phyloP scores from a whole-genome alignment of 2,329 filamentous ascomycete genomes.

The Colletotrichum lini region DNA sequence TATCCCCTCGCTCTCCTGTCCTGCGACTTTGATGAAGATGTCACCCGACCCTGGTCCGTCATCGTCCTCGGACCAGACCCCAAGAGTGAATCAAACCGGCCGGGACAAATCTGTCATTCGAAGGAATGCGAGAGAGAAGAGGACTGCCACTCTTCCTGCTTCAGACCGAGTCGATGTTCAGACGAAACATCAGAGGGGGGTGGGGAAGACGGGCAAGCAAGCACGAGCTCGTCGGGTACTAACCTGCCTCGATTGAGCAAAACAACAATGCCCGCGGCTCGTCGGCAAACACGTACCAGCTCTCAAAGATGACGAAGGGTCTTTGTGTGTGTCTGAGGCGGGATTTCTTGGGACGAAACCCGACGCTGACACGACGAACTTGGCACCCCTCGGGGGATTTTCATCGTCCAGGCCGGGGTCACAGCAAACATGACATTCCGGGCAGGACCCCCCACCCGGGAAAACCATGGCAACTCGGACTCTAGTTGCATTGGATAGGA shows the following conservation, averaged over 20 bases:
- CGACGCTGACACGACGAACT: background rate
- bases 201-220: too few species aligned
- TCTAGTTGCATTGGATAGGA: background rate
- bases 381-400: background rate
- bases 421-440: too few species aligned
- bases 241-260: too few species aligned
- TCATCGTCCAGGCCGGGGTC: background rate
- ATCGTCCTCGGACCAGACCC: background rate
- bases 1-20: background rate
- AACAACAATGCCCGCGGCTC: background rate
- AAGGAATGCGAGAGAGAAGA: background rate
- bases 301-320: background rate
- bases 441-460: background rate
- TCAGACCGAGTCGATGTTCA: conserved; percentile 4
- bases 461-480: background rate
- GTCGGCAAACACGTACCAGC: background rate
- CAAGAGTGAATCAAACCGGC: background rate
- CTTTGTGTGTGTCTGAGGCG: background rate
- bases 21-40: background rate
- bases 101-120: conserved; percentile 5
- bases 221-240: background rate
- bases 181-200: conserved; percentile 12
- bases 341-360: conserved; percentile 15
- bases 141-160: background rate
- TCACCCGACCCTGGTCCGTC: background rate